A percentile compares a stretch with the other conserved stretches of the same genome.
These are phyloP conservation scores for Candolleomyces efflorescens DNA, from an alignment of 768 basidiomycete genomes.

Conservation along the genomic window DNA sequence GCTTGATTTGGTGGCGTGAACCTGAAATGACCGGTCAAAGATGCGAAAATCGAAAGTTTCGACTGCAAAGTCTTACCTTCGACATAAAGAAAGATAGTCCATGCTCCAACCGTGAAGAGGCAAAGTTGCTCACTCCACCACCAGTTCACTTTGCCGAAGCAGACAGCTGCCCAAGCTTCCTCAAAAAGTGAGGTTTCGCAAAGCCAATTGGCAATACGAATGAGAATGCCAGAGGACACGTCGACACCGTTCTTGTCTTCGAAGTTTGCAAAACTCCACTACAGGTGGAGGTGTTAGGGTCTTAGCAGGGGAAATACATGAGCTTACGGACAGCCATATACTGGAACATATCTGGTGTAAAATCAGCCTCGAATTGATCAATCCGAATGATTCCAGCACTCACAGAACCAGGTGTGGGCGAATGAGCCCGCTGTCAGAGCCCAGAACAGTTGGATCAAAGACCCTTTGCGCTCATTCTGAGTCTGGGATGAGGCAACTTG, in stretches of 20 bases:
- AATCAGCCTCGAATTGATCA: background rate
- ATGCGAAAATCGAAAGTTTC: background rate
- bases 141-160: slow-evolving; percentile 47
- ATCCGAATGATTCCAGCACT: slow-evolving; percentile 7
- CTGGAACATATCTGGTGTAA: slow-evolving; percentile 26
- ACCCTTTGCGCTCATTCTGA: background rate
- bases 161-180: slow-evolving; percentile 48
- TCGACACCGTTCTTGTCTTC: slow-evolving; percentile 19
- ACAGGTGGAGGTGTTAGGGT: background rate
- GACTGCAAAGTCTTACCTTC: slow-evolving; percentile 38
- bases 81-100: slow-evolving; percentile 46
- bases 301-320: background rate
- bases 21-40: slow-evolving; percentile 18
- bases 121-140: slow-evolving; percentile 72
- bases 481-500: background rate
- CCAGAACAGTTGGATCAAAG: slow-evolving; percentile 11
- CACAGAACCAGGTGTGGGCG: slow-evolving; percentile 34
- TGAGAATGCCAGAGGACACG: slow-evolving; percentile 10
- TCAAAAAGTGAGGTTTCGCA: slow-evolving; percentile 52
- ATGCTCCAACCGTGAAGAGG: slow-evolving; percentile 52
- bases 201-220: slow-evolving; percentile 51
- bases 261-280: slow-evolving; percentile 56
- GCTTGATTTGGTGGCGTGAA: slow-evolving; percentile 35
- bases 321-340: slow-evolving; percentile 28
- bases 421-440: slow-evolving; percentile 22